Base-by-base conservation (phyloP, 257 asterid genomes). In the Nicotiana obtusifolia region DNA sequence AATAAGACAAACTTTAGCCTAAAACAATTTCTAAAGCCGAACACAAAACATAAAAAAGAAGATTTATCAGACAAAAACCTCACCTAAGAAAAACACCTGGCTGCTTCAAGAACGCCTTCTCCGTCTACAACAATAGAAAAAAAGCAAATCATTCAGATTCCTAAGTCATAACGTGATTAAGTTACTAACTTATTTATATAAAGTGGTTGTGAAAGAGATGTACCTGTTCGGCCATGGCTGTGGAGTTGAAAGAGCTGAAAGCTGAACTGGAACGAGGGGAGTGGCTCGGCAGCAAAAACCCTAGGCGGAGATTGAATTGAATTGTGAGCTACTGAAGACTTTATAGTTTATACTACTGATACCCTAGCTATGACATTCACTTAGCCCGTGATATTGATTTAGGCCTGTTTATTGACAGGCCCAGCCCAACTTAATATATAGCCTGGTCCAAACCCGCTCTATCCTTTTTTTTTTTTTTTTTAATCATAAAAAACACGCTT, bases 81-180 rank as follows among this genome's bases (percentile, higher is more conserved):
- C 85, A 90, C 94, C 91, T 83, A 37, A 90, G 91, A 81, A 91
- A 91, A n/a, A 91, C 96, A 86, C 88, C 89, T 10, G 96, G 94
- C 88, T 91, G 96, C 91, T 91, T 91, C 85, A 91, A 65, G 84
- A 91, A 91, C 2, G 96, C 94, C 88, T 90, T 91, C 90, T 90
- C 96, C 30, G 93, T 91, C 96, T 91, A 88, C 61, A 86, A 82
- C 64, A 80, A 17, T 41, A 41, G 13, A 13, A 52, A 11, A 52
- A 52, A 2, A 52, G 57, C 19, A 52, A 52, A 52, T 1, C 57
- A 14, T 3, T 52, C 57, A 52, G 57, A 13, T 52, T 52, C 4
- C 19, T 52, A 3, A 3, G 16, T 52, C 2, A 41, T 3, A 41
- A 2, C 9, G 13, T 41, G 49, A 52, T 52, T 14, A 52, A 1